Evolutionary conservation across 2,329 filamentous ascomycete genomes (phyloP).

Genomic region (Clonostachys sp.): DNA sequence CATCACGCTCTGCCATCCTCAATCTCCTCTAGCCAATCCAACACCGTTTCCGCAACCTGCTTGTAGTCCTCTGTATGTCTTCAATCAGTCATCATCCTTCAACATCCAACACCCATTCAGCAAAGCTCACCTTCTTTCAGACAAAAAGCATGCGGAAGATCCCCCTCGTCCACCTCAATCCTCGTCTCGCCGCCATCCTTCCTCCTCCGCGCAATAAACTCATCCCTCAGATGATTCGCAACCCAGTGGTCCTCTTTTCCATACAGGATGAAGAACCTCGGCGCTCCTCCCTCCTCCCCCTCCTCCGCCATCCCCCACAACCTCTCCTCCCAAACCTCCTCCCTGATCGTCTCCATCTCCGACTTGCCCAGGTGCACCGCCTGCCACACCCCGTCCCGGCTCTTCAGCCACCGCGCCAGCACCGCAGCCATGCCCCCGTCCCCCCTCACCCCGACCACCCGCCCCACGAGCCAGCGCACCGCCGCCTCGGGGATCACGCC

Average conservation of each 20-base stretch:
- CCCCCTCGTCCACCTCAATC: constrained; percentile 49
- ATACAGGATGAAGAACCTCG: constrained; percentile 57
- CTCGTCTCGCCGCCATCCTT: constrained; percentile 32
- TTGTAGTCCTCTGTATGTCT: no score
- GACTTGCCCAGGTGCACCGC: constrained; percentile 53
- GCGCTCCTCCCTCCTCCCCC: constrained; percentile 10
- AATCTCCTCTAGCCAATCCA: constrained; percentile 19
- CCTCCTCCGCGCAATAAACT: constrained; percentile 42
- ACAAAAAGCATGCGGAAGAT: constrained; percentile 59
- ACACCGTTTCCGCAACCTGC: constrained; percentile 17
- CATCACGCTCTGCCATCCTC: constrained; percentile 4
- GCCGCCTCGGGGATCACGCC: constrained; percentile 28
- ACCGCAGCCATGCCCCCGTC: constrained; percentile 21
- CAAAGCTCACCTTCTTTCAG: constrained; percentile 25
- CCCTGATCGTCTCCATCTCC: constrained; percentile 54
- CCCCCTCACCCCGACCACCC: constrained; percentile 31
- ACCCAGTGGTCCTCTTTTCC: constrained; percentile 61
- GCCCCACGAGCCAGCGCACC: constrained; percentile 41
- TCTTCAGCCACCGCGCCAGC: constrained; percentile 43
- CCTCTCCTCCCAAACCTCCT: constrained; percentile 55
- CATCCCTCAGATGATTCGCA: constrained; percentile 47
- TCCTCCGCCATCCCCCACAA: constrained; percentile 43
- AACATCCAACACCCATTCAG: no score
- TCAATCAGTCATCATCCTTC: no score
- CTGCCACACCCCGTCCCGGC: constrained; percentile 54